Conservation (phyloP, 306 rosid species). For the Quercus dentata region DNA sequence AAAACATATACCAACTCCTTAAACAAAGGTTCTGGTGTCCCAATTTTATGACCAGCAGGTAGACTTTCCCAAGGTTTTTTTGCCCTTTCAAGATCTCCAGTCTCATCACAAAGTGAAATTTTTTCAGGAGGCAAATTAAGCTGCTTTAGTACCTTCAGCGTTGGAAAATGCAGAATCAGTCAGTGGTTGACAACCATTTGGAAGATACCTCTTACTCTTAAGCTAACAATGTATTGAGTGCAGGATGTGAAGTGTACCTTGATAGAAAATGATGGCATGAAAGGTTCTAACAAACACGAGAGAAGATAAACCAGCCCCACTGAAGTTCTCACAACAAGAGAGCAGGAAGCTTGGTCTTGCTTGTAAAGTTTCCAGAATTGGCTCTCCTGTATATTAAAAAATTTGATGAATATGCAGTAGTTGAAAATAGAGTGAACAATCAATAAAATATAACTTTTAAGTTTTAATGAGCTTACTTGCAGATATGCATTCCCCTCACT, state of each 20-base stretch:
- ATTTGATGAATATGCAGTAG: neutral
- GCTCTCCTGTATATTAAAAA: conserved; percentile 47
- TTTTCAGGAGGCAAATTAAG: conserved; percentile 62
- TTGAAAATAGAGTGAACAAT: neutral
- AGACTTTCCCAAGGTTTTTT: conserved; percentile 75
- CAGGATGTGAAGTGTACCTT: conserved; percentile 49
- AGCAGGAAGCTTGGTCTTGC: conserved; percentile 65
- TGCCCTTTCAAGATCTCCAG: conserved; percentile 67
- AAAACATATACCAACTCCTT: conserved; percentile 69
- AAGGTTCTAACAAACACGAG: conserved; percentile 86
- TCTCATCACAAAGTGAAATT: conserved; percentile 67
- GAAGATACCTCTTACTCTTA: neutral
- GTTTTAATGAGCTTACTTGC: conserved; percentile 54
- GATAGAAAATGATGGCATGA: conserved; percentile 77
- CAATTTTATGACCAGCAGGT: conserved; percentile 80
- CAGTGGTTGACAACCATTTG: neutral
- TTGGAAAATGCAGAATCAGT: conserved; percentile 8
- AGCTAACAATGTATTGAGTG: neutral
- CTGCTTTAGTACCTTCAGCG: conserved; percentile 78
- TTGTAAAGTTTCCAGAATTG: conserved; percentile 92
- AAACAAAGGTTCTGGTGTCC: conserved; percentile 82
- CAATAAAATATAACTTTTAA: conserved; percentile 2
- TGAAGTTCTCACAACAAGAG: conserved; percentile 82
- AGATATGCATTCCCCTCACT: conserved; percentile 85
- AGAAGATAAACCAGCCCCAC: conserved; percentile 83